Percentiles rank a stretch among this genome's conserved stretches.
phyloP scores from a whole-genome alignment of 2,329 filamentous ascomycete species.

The Cadophora sp. region DNA sequence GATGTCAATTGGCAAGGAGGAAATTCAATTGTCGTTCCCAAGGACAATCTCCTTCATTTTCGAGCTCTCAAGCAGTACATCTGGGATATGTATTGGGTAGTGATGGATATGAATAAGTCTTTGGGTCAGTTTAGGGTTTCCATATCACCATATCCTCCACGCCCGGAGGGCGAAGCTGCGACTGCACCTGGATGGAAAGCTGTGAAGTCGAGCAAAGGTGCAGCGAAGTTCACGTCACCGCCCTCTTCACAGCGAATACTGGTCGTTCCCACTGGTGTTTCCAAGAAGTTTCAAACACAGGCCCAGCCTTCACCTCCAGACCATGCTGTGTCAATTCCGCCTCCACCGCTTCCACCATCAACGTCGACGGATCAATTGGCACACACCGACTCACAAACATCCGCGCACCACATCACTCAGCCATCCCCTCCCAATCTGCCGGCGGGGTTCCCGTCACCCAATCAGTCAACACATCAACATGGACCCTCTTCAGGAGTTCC shows the following conservation, averaged over 20 bases:
- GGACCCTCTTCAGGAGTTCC: background rate
- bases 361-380: background rate
- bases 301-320: conserved; percentile 4
- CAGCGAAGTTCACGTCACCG: background rate
- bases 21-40: conserved; percentile 24
- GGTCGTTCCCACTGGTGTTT: background rate
- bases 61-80: conserved; percentile 23
- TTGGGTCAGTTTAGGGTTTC: conserved; percentile 13
- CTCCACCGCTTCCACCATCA: background rate
- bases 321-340: too few relatives aligned
- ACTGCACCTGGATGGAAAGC: conserved; percentile 4
- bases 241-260: background rate
- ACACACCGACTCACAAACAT: background rate
- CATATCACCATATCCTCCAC: conserved; percentile 15
- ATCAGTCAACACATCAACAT: background rate
- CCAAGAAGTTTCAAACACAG: conserved; percentile 2
- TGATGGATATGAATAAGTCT: conserved; percentile 8
- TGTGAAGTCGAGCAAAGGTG: background rate
- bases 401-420: background rate
- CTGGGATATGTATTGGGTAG: conserved; percentile 25
- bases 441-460: background rate
- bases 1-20: conserved; percentile 23
- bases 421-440: background rate
- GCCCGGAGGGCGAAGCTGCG: background rate
- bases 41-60: conserved; percentile 13